Base-by-base conservation (phyloP, 192 early-diverging fungal species). In the Coemansia sp. region DNA sequence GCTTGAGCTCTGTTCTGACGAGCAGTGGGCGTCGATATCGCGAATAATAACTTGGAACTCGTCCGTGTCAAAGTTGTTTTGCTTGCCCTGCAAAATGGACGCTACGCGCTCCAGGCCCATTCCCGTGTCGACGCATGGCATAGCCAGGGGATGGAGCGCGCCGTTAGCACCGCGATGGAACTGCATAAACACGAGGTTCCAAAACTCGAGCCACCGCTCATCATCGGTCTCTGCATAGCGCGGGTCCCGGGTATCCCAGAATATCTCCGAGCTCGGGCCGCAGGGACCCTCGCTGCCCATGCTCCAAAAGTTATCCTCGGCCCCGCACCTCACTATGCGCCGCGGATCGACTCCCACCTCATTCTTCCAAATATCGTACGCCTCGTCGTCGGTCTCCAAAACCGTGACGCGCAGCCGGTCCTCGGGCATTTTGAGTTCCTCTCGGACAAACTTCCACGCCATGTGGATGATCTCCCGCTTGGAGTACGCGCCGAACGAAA, bases 181-280 rank as follows among this genome's bases (percentile, higher is more conserved):
- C 78, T 98, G 93, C 91, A 99, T 99, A 73, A 99, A 99, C 54
- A 99, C 97, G 9, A 99, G 75, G 81, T 99, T 99, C 97, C 97
- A 99, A 74, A 99, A 95, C 85, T 99, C 97, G 39, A 99, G 83
- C 51, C 97, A 95, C 67, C 94, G 89, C 62, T 94, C 95, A 77
- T 96, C 94, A 77, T 98, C 94, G 68, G 86, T 79, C 40, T 91
- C 68, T 31, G 92, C 90, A 74, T 97, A 86, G 41, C 95, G 92
- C 11, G 89, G 85, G 40, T 94, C 94, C 71, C 92, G 93, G 37
- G 94, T 92, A 84, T 99, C 97, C 81, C 89, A 99, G 78, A 98
- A 96, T 67, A 99, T 92, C 85, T 99, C 97, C 40, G 92, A 92
- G 84, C 97, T 95, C 62, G 95, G 97, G 36, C 97, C 97, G 70